Conservation (phyloP, 768 basidiomycete species). For the Termitomyces eurrhizus region DNA sequence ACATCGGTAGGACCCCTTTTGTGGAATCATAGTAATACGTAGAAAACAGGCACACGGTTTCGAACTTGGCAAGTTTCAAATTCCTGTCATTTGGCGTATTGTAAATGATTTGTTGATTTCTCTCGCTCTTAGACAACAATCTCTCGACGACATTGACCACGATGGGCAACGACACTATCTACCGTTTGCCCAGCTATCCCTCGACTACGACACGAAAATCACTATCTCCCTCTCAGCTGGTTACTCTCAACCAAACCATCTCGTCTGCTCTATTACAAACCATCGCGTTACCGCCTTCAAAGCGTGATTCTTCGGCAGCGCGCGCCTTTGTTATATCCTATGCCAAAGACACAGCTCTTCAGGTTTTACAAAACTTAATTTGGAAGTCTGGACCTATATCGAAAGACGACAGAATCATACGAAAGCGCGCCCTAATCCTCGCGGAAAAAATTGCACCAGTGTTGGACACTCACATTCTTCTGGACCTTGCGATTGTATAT, state of each 20-base stretch:
- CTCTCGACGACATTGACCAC: background rate
- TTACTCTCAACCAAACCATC: constrained; percentile 44
- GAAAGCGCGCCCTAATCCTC: constrained; percentile 46
- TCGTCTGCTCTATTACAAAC: constrained; percentile 42
- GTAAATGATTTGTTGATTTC: background rate
- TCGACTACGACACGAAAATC: constrained; percentile 42
- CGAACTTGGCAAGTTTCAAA: too few relatives aligned
- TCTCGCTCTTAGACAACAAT: constrained; percentile 3
- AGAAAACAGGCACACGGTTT: background rate
- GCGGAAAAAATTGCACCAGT: constrained; percentile 49
- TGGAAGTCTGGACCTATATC: constrained; percentile 41
- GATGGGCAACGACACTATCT: constrained; percentile 14
- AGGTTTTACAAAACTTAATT: constrained; percentile 51
- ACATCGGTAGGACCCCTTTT: background rate
- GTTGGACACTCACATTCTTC: constrained; percentile 49
- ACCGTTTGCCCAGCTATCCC: constrained; percentile 50
- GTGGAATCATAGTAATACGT: background rate
- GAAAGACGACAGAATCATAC: constrained; percentile 42
- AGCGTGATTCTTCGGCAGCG: constrained; percentile 42
- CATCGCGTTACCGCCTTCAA: constrained; percentile 43
- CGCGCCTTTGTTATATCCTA: constrained; percentile 54
- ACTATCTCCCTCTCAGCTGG: constrained; percentile 49
- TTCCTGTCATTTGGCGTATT: too few relatives aligned
- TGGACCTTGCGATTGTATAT: constrained; percentile 63
- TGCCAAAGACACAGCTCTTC: constrained; percentile 50